phyloP scores from a whole-genome alignment of 495 filamentous ascomycete genomes.

The Cercophora samala region DNA sequence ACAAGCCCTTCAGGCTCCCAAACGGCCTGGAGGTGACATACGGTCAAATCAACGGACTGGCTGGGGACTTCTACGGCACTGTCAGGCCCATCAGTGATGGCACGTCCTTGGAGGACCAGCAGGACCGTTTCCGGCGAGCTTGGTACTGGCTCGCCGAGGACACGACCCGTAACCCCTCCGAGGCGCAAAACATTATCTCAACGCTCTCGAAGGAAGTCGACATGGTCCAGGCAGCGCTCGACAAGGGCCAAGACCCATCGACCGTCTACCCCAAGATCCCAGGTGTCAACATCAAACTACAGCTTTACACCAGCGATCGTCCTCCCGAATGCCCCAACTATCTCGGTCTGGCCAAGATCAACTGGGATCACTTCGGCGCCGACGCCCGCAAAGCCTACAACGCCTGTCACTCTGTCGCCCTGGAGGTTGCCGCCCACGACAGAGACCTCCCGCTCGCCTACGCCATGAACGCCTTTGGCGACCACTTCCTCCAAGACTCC shows the following conservation, averaged over 20 bases:
- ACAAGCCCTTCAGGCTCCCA: slow-evolving; percentile 8
- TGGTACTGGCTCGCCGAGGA: slow-evolving; percentile 1
- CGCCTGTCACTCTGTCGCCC: slow-evolving; percentile 21
- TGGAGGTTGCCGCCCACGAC: slow-evolving; percentile 9
- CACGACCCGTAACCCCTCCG: slow-evolving; percentile 2
- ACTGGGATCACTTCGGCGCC: slow-evolving; percentile 27
- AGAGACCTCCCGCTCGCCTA: slow-evolving; percentile 21
- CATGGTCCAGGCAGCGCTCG: background rate
- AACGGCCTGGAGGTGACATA: slow-evolving; percentile 24
- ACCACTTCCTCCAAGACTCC: slow-evolving; percentile 27
- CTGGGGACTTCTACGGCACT: slow-evolving; percentile 25
- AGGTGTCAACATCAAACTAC: background rate
- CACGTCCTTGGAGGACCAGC: background rate
- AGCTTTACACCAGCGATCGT: background rate
- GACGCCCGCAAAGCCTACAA: slow-evolving; percentile 26
- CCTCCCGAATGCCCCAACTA: slow-evolving; percentile 13
- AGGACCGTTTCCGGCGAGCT: background rate
- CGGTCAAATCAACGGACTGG: slow-evolving; percentile 26
- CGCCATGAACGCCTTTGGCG: slow-evolving; percentile 30
- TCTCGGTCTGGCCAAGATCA: slow-evolving; percentile 17
- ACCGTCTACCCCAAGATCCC: background rate
- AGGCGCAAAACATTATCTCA: slow-evolving; percentile 4
- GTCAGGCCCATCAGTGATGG: slow-evolving; percentile 19
- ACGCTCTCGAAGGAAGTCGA: background rate
- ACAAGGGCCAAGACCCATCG: background rate